Conservation (phyloP, 495 filamentous ascomycete species). For the Aspergillus diversus region DNA sequence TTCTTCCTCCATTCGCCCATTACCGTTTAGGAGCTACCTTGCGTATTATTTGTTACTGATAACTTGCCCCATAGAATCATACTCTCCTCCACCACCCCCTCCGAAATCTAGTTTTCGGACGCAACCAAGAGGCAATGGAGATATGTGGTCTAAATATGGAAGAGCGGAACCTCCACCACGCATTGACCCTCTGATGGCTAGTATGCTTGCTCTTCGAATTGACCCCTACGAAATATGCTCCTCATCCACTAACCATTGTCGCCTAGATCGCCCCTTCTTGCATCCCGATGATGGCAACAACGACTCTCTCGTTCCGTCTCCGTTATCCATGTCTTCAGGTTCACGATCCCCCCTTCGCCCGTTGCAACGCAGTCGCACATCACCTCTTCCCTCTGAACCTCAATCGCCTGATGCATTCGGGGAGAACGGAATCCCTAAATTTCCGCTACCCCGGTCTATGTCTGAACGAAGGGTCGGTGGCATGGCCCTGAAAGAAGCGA, state of each 20-base stretch:
- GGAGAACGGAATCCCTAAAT: slow-evolving; percentile 65
- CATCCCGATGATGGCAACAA: slow-evolving; percentile 60
- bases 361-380: slow-evolving; percentile 50
- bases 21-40: neutral
- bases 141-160: slow-evolving; percentile 27
- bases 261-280: slow-evolving; percentile 64
- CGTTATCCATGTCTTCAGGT: slow-evolving; percentile 45
- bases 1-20: slow-evolving; percentile 1
- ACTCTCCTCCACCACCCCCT: slow-evolving; percentile 43
- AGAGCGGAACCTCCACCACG: slow-evolving; percentile 48
- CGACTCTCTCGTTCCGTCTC: slow-evolving; percentile 63
- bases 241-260: slow-evolving; percentile 11
- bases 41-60: too few relatives aligned
- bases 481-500: slow-evolving; percentile 15
- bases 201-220: slow-evolving; percentile 35
- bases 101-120: slow-evolving; percentile 25
- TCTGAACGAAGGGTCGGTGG: slow-evolving; percentile 32
- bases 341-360: slow-evolving; percentile 44
- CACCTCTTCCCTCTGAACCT: slow-evolving; percentile 46
- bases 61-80: slow-evolving; percentile 6
- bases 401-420: slow-evolving; percentile 46
- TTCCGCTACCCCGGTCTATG: slow-evolving; percentile 54
- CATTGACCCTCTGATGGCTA: slow-evolving; percentile 59
- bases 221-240: neutral
- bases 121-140: slow-evolving; percentile 15